phyloP scores from a whole-genome alignment of 768 basidiomycete genomes.

The Pisolithus tinctorius region DNA sequence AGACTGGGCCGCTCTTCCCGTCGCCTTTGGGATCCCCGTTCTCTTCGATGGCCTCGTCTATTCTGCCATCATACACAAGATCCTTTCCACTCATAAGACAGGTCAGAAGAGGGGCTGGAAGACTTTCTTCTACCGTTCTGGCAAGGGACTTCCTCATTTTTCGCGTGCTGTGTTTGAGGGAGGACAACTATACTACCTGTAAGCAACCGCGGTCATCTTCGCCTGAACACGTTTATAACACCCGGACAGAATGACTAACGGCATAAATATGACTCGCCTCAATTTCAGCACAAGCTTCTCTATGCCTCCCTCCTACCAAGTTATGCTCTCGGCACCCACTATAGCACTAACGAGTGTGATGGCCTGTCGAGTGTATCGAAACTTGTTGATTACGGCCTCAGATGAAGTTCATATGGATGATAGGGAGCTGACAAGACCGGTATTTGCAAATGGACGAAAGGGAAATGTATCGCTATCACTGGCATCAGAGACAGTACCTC shows the following conservation, averaged over 20 bases:
- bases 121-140: conserved; percentile 11
- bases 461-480: no score
- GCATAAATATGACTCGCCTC: conserved; percentile 24
- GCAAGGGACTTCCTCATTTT: conserved; percentile 24
- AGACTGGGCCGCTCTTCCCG: conserved; percentile 18
- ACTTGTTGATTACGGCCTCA: conserved; percentile 20
- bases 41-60: conserved; percentile 30
- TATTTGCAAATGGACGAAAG: no score
- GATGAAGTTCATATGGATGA: neutral
- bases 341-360: conserved; percentile 27
- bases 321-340: conserved; percentile 20
- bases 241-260: conserved; percentile 25
- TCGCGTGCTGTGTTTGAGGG: conserved; percentile 28
- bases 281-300: conserved; percentile 12
- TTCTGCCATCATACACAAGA: conserved; percentile 26
- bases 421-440: no score
- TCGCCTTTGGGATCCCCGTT: conserved; percentile 21
- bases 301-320: conserved; percentile 17
- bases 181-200: conserved; percentile 35
- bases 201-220: conserved; percentile 2
- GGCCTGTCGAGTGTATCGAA: conserved; percentile 30
- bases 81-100: conserved; percentile 13
- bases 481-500: no score
- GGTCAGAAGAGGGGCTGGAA: conserved; percentile 8
- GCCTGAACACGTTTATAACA: neutral